Conservation (phyloP, 371 early-diverging fungal species). For the Apophysomyces sp. region DNA sequence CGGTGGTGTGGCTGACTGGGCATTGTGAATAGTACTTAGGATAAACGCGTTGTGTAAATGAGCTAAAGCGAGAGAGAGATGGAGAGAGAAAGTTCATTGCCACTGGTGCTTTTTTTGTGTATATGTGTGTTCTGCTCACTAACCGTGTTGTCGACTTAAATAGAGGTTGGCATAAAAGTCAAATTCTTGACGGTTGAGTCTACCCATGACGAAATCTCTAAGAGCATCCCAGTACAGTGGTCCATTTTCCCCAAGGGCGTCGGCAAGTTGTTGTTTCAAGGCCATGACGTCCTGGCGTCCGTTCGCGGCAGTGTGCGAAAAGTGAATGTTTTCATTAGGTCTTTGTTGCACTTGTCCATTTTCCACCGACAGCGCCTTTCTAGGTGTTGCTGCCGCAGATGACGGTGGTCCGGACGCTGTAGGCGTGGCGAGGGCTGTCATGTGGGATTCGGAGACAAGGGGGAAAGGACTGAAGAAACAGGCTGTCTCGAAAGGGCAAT, state of each 20-base stretch:
- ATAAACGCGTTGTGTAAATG: conserved; percentile 80
- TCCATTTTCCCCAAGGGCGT: conserved; percentile 78
- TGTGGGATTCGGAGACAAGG: background rate
- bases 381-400: conserved; percentile 3
- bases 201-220: conserved; percentile 76
- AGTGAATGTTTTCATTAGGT: conserved; percentile 13
- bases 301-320: conserved; percentile 30
- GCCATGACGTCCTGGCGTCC: conserved; percentile 71
- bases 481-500: no score
- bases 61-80: no score
- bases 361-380: background rate
- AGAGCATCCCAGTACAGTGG: conserved; percentile 78
- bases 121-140: background rate
- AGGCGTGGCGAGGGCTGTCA: conserved; percentile 5
- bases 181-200: conserved; percentile 75
- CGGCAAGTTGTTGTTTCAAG: conserved; percentile 77
- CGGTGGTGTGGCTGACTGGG: conserved; percentile 69
- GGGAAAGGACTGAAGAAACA: background rate
- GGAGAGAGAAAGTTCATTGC: background rate
- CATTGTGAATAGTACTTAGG: conserved; percentile 76
- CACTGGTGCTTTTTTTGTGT: background rate
- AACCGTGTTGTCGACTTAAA: conserved; percentile 64
- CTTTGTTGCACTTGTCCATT: background rate
- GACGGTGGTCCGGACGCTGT: background rate
- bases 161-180: conserved; percentile 77